These are phyloP conservation scores for Podochytrium sp. DNA, from an alignment of 192 early-diverging fungal species.

Conservation along the genomic window DNA sequence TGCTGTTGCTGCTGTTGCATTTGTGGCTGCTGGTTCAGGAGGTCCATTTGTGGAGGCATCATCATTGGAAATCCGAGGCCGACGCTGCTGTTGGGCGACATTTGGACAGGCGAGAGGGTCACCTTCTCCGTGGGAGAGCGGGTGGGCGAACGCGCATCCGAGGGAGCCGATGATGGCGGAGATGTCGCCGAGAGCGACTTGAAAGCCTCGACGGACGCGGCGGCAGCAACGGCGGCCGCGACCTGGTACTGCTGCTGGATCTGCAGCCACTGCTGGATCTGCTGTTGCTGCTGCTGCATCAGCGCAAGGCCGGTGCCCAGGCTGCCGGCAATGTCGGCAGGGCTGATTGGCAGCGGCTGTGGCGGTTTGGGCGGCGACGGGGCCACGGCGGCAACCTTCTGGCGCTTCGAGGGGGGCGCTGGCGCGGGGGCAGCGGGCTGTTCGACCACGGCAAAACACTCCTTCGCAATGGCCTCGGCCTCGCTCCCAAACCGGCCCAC, in stretches of 20 bases:
- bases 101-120: background rate
- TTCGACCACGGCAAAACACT: background rate
- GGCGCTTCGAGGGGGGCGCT: background rate
- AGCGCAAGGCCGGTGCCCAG: conserved; percentile 9
- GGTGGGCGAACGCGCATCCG: background rate
- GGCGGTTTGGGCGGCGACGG: background rate
- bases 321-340: background rate
- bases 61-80: background rate
- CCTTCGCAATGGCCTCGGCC: background rate
- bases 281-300: conserved; percentile 29
- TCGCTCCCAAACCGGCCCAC: background rate
- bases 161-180: conserved; percentile 1
- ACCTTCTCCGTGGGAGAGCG: background rate
- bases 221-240: conserved; percentile 26
- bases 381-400: background rate
- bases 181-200: background rate
- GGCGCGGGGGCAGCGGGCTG: background rate
- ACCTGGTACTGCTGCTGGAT: conserved; percentile 32
- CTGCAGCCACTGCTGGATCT: conserved; percentile 28
- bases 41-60: background rate
- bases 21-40: background rate
- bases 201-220: conserved; percentile 27
- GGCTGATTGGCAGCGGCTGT: too few relatives aligned
- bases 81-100: background rate
- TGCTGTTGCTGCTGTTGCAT: background rate